Base-by-base conservation (phyloP, 116 monocot genomes). In the Cymodocea nodosa region DNA sequence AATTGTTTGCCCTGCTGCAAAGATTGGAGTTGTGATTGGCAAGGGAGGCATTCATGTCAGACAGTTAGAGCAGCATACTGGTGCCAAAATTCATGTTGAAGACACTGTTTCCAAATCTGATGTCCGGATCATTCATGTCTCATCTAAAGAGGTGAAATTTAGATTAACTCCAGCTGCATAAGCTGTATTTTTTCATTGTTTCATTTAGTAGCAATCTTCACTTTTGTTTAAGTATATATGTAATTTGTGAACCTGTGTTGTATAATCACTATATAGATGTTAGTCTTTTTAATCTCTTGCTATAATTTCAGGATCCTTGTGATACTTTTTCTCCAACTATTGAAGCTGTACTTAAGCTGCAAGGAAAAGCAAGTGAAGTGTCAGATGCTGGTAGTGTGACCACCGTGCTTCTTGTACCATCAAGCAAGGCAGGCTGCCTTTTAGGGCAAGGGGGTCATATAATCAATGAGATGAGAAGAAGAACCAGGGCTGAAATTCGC, bases 11-110 rank as follows among this genome's bases (percentile, higher is more conserved):
- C 61, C 83, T 51, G 65, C 76, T 50, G 83, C 62, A 40, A 83
- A 71, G 70, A 89, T 89, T 67, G 85, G 85, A 37, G 74, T 78
- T 16, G 75, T 89, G 50, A 89, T 89, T 70, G 89, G 89, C 6
- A 89, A 85, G 51, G 71, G 76, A 68, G 89, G 89, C 67, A 67
- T 52, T 9, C 80, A 76, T 77, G 85, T 89, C 55, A 73, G 79
- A 63, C 82, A 83, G 53, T 62, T 90, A 30, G 85, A 90, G 72
- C 80, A 83, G 16, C 71, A 83, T 20, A 90, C 89, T 44, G 80
- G 74, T 30, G 89, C 89, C 57, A 76, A 49, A 17, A 78, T 90
- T 68, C 80, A 85, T 61, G 79, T 90, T 56, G 77, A 85, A 36
- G 81, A 76, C 22, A 77, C 77, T 68, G 50, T 51, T 64, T 65